Base-by-base conservation (phyloP, 441 rosid species). In the Codiaeum variegatum region DNA sequence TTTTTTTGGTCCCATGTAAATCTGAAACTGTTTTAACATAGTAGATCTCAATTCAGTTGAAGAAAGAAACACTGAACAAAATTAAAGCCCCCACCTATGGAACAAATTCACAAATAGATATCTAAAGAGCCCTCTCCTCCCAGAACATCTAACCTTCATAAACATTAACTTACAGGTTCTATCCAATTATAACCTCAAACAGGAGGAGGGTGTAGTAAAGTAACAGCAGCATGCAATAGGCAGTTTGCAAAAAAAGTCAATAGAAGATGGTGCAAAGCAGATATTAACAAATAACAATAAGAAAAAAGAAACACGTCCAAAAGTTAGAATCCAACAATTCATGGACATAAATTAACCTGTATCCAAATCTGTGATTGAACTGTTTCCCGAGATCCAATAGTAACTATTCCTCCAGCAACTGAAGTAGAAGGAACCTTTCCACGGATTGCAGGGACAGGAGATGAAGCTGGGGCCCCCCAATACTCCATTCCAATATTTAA, bases 401-500 rank as follows among this genome's bases (percentile, higher is more conserved):
- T 75, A 44, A 81, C 88, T 38, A 88, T 79, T 51, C 85, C 93
- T 77, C 96, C 97, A 32, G 93, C 79, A 72, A 85, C 94, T 56
- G 85, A 80, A 78, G 89, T 68, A 62, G 90, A 78, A 76, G 97
- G 85, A 80, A 83, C 91, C 78, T 91, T 88, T 51, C 92, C 96
- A 40, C 80, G 88, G 70, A 91, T 76, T 68, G 85, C 88, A 69
- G 97, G 91, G 49, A 89, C 75, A 74, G 76, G 77, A 34, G 90
- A 62, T 66, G 93, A 78, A 75, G 90, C 81, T 69, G 93, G 88
- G 67, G 90, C 81, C 34, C 92, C 89, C 99, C 99, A 94, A 62
- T 86, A 94, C 55, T 92, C 99, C 98, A 92, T 91, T 75, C 99
- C 96, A 74, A 92, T 91, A 69, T 95, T 93, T 78, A 95, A 83